A percentile compares a stretch with the other conserved stretches of the same genome.
Evolutionary conservation across 148 eudicot species (phyloP).

Genomic region (Fagopyrum esculentum): DNA sequence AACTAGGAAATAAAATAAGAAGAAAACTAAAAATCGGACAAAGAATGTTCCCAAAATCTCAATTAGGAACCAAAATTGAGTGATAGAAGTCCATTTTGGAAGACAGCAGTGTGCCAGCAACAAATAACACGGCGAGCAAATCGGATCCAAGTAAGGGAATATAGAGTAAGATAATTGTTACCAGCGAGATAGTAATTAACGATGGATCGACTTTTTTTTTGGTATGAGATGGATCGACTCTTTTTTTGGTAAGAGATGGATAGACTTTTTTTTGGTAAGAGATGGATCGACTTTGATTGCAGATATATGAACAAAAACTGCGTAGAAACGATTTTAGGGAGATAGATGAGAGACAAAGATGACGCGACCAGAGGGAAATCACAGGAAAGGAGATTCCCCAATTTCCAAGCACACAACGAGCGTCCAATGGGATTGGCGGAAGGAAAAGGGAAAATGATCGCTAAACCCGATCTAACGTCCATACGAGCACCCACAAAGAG

Average conservation of each 20-base stretch:
- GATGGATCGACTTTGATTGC: neutral
- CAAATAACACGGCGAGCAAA: neutral
- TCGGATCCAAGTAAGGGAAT: neutral
- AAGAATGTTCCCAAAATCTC: neutral
- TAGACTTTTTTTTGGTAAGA: too few species aligned
- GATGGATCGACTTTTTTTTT: neutral
- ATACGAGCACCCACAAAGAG: too few species aligned
- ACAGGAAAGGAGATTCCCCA: constrained; percentile 2
- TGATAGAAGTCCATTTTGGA: neutral
- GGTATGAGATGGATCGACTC: too few species aligned
- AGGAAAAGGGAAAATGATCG: neutral
- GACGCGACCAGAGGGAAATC: neutral
- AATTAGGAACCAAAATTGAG: neutral
- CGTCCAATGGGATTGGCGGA: neutral
- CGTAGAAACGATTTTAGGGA: neutral
- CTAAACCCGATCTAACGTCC: neutral
- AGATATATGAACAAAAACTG: neutral
- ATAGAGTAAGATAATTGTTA: neutral
- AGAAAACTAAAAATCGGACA: neutral
- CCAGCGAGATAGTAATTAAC: neutral
- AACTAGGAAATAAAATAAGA: neutral
- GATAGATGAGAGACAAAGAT: neutral
- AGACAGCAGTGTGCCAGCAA: neutral
- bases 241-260: too few species aligned
- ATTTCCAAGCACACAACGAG: neutral